Percentiles rank a stretch among this genome's conserved stretches.
Evolutionary conservation across 2,329 filamentous ascomycete species (phyloP).

Genomic region (Aspergillus caelatus): DNA sequence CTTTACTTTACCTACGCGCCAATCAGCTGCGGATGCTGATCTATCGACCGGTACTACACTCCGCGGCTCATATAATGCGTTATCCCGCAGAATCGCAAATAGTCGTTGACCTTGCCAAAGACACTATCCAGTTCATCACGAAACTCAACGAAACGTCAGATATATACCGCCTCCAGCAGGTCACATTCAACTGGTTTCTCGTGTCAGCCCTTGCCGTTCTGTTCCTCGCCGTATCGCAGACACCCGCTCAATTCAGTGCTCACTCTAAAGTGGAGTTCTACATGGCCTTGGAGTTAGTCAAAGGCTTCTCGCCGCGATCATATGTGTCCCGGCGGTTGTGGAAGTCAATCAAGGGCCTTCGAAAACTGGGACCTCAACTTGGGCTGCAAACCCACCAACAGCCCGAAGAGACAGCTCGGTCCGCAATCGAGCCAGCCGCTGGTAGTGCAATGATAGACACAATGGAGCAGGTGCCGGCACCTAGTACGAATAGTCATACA

Average conservation of each 20-base stretch:
- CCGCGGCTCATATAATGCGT: conserved; percentile 70
- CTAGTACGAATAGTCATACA: conserved; percentile 53
- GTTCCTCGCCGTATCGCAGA: conserved; percentile 65
- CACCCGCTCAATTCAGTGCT: conserved; percentile 60
- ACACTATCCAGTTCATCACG: conserved; percentile 63
- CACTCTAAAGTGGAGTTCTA: conserved; percentile 66
- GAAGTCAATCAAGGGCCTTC: conserved; percentile 63
- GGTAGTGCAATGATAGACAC: neutral
- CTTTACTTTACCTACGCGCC: conserved; percentile 81
- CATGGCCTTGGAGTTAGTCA: conserved; percentile 65
- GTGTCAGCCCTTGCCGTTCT: conserved; percentile 64
- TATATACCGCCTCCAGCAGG: conserved; percentile 64
- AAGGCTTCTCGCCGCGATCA: conserved; percentile 61
- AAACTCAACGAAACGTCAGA: conserved; percentile 63
- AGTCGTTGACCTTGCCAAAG: conserved; percentile 65
- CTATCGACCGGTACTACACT: conserved; percentile 83
- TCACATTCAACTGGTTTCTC: conserved; percentile 68
- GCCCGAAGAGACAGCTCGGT: neutral
- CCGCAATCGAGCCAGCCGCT: neutral
- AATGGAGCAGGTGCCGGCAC: neutral
- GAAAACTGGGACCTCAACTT: conserved; percentile 62
- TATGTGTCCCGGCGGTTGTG: conserved; percentile 65
- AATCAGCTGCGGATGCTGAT: conserved; percentile 90
- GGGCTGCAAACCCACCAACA: conserved; percentile 48
- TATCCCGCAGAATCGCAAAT: conserved; percentile 73